These are phyloP conservation scores for Ceratobasidium papillatum DNA, from an alignment of 1,284 basidiomycete species.

Conservation along the genomic window DNA sequence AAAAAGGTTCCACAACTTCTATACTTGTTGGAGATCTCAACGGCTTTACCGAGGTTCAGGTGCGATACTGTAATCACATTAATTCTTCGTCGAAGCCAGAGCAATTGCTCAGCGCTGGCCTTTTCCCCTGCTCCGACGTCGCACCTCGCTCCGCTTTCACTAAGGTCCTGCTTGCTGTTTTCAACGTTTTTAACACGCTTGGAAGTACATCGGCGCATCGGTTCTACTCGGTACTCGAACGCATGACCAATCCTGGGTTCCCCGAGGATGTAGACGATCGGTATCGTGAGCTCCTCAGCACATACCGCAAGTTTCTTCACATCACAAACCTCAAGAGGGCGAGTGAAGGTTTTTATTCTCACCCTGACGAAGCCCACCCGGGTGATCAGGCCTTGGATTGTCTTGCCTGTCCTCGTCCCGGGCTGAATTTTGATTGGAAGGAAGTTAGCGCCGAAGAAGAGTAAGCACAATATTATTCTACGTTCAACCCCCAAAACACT, in stretches of 20 bases:
- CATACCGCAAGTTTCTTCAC: constrained; percentile 1
- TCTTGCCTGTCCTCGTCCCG: constrained; percentile 8
- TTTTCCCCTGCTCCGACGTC: constrained; percentile 5
- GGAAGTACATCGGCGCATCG: neutral
- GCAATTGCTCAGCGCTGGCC: neutral
- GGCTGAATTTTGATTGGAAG: neutral
- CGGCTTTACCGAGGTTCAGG: neutral
- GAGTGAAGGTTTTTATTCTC: neutral
- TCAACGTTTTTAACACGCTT: neutral
- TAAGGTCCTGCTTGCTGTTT: neutral
- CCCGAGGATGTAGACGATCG: constrained; percentile 6
- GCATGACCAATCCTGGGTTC: neutral
- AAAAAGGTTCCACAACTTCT: neutral
- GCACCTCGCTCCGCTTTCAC: neutral
- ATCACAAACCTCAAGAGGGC: neutral
- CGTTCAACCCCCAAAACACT: too few species aligned
- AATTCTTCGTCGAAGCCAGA: neutral
- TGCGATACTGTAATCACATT: neutral
- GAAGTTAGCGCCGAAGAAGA: neutral
- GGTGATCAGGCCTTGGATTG: constrained; percentile 17
- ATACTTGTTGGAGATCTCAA: neutral
- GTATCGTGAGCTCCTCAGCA: constrained; percentile 4
- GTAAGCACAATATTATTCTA: too few species aligned
- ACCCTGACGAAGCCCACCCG: neutral
- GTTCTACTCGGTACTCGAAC: neutral